A percentile compares a stretch with the other conserved stretches of the same genome.
Evolutionary conservation across 2,329 filamentous ascomycete genomes (phyloP).

Genomic region (Phialemonium atrogriseum): DNA sequence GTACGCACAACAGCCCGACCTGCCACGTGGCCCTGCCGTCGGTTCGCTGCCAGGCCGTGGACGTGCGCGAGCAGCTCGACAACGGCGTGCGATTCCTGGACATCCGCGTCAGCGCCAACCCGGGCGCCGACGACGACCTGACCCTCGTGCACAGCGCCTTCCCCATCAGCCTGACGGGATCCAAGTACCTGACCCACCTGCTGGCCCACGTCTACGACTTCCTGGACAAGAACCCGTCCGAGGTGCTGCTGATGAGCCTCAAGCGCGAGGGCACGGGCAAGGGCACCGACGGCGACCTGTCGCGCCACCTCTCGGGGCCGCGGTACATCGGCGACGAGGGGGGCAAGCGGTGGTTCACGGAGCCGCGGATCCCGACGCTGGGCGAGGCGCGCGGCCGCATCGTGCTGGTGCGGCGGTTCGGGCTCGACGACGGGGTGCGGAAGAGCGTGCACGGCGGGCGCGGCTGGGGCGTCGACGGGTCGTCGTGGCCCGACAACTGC

Average conservation of each 20-base stretch:
- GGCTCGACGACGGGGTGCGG: slow-evolving; percentile 47
- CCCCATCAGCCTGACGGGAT: slow-evolving; percentile 74
- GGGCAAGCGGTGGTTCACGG: slow-evolving; percentile 63
- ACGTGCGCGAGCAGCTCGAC: slow-evolving; percentile 66
- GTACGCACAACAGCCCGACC: slow-evolving; percentile 91
- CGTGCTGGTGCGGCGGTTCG: slow-evolving; percentile 76
- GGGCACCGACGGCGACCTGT: slow-evolving; percentile 71
- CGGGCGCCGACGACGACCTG: slow-evolving; percentile 44
- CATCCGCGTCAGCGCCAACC: slow-evolving; percentile 54
- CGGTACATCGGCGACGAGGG: slow-evolving; percentile 57
- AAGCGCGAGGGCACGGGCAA: slow-evolving; percentile 86
- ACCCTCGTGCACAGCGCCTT: slow-evolving; percentile 86
- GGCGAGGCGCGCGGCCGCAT: slow-evolving; percentile 75
- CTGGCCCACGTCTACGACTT: slow-evolving; percentile 66
- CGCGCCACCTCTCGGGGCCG: slow-evolving; percentile 60
- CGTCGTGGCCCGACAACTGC: slow-evolving; percentile 81
- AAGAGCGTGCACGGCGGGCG: slow-evolving; percentile 38
- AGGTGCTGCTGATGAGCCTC: slow-evolving; percentile 77
- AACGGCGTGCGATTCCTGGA: slow-evolving; percentile 95
- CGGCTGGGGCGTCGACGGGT: slow-evolving; percentile 53
- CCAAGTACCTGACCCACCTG: slow-evolving; percentile 69
- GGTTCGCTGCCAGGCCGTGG: slow-evolving; percentile 83
- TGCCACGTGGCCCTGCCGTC: slow-evolving; percentile 79
- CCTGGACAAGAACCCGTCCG: slow-evolving; percentile 66
- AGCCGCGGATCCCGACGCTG: slow-evolving; percentile 67